Evolutionary conservation across 2,329 filamentous ascomycete species (phyloP).

Genomic region (Nigrospora oryzae): DNA sequence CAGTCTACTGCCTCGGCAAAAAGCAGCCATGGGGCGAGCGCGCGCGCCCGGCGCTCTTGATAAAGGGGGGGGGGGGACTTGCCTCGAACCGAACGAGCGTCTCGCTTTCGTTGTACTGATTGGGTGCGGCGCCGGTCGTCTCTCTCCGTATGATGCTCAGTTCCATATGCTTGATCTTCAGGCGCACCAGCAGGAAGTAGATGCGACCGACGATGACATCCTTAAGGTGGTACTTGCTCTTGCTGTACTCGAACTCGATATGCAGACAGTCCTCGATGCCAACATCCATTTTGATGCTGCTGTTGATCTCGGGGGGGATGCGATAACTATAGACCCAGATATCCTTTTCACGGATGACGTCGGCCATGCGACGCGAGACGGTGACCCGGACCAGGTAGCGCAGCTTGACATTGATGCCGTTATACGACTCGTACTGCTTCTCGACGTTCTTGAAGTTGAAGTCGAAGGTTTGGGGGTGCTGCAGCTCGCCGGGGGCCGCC

Average conservation of each 20-base stretch:
- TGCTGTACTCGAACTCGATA: constrained; percentile 99
- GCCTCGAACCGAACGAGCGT: constrained; percentile 95
- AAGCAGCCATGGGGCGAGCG: too few relatives aligned
- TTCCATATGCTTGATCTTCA: constrained; percentile 99
- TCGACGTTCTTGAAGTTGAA: constrained; percentile 99
- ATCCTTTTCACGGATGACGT: constrained; percentile 97
- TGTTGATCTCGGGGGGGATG: constrained; percentile 96
- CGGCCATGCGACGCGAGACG: constrained; percentile 91
- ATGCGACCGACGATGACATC: constrained; percentile 98
- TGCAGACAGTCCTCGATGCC: constrained; percentile 98
- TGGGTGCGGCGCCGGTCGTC: constrained; percentile 91
- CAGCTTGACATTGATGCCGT: constrained; percentile 98
- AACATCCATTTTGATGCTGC: constrained; percentile 99
- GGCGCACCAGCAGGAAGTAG: constrained; percentile 91
- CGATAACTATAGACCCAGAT: constrained; percentile 99
- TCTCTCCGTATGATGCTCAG: constrained; percentile 94
- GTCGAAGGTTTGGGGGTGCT: constrained; percentile 96
- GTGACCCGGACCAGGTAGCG: constrained; percentile 98
- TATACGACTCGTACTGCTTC: constrained; percentile 99
- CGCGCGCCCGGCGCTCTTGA: too few relatives aligned
- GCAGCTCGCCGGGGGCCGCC: constrained; percentile 91
- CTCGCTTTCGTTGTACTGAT: constrained; percentile 99
- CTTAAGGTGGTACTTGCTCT: constrained; percentile 98
- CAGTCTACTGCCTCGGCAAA: constrained; percentile 2
- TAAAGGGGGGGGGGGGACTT: constrained; percentile 10